These are phyloP conservation scores for Pseudogymnoascus sp. DNA, from an alignment of 2,329 filamentous ascomycete genomes.

Conservation along the genomic window DNA sequence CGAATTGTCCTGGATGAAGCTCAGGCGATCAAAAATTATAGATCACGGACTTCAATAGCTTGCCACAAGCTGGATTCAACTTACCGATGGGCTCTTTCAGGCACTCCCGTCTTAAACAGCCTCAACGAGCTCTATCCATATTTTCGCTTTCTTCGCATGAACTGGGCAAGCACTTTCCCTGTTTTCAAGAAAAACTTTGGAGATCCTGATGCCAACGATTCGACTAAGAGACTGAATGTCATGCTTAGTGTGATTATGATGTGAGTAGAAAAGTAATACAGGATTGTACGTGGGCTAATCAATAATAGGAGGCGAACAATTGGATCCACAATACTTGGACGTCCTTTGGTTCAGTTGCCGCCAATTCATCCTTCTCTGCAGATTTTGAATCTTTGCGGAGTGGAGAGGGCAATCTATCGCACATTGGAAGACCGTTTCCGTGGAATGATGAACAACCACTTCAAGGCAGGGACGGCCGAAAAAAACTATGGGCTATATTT, in stretches of 20 bases:
- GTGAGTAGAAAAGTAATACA: neutral
- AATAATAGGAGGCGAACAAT: conserved; percentile 41
- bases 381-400: conserved; percentile 41
- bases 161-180: neutral
- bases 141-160: conserved; percentile 23
- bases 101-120: conserved; percentile 25
- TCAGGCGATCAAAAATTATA: conserved; percentile 47
- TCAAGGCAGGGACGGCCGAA: conserved; percentile 17
- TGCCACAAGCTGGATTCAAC: conserved; percentile 31
- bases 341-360: conserved; percentile 48
- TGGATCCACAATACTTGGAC: conserved; percentile 43
- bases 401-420: conserved; percentile 47
- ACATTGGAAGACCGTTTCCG: conserved; percentile 37
- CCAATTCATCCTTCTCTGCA: conserved; percentile 37
- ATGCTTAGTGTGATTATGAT: neutral
- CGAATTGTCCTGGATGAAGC: conserved; percentile 52
- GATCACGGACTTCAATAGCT: conserved; percentile 34
- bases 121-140: conserved; percentile 24
- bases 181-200: conserved; percentile 26
- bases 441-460: conserved; percentile 21
- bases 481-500: conserved; percentile 23
- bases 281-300: neutral
- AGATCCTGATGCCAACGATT: conserved; percentile 20
- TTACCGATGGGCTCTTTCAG: conserved; percentile 29
- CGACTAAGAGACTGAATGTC: neutral